Evolutionary conservation across 1,284 basidiomycete genomes (phyloP), one percentile per base, ranked within the genome.

Genomic region (Pterula multifida): DNA sequence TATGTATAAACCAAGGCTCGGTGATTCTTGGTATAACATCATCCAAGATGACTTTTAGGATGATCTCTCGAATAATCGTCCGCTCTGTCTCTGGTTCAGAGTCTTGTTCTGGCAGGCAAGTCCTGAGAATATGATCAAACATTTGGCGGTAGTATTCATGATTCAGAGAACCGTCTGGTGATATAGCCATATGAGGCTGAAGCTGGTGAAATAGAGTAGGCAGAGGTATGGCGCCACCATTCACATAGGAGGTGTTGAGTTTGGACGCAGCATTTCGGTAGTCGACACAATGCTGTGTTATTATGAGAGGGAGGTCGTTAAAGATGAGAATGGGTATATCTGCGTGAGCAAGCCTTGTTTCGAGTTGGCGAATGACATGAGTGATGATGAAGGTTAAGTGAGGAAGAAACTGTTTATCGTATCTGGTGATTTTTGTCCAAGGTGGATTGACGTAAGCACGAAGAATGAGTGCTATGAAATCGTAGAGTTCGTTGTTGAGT

Each of bases 1-100:
- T 79, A 48, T 90, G 75, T 36, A 90, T 73, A 61, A 90, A 90
- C 86, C 86, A 90, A 0, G 89, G 86, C 60, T 90, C 83, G 3
- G 78, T 75, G 36, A 90, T 62, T 55, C 75, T 78, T 23, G 79
- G 79, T 23, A 89, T 66, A 12, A 87, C 67, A 53, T 79, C 79
- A 48, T 72, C 70, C 53, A 86, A 64, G 17, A 91, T 62, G 23
- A 87, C 70, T 59, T 84, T 85, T 57, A 89, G 71, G 45, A 90
- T 60, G 42, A 90, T 70, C 65, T 92, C 90, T 49, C 88, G 76
- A 25, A 88, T 65, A 53, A 92, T 81, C 55, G 76, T 72, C 21
- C 86, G 74, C 64, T 91, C 85, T 2, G 78, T 66, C 46, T 87
- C 81, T 2, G 85, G 74, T 12, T 71, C 71, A 61, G 78, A 85